A percentile compares a stretch with the other conserved stretches of the same genome.
Evolutionary conservation across 148 eudicot genomes (phyloP).

Genomic region (Rhododendron vialii): DNA sequence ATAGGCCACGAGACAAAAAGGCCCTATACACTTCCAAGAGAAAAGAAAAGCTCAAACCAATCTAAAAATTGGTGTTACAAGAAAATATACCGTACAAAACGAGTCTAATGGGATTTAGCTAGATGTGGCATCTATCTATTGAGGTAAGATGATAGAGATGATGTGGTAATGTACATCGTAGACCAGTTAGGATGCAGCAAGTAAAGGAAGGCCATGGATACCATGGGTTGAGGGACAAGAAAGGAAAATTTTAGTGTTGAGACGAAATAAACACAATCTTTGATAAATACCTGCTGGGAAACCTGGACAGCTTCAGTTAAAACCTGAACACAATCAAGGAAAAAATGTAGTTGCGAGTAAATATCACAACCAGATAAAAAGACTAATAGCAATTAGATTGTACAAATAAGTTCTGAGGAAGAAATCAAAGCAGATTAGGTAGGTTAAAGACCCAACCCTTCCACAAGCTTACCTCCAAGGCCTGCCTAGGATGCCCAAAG

Average conservation of each 20-base stretch:
- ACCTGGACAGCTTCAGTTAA: conserved; percentile 88
- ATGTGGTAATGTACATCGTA: not conserved
- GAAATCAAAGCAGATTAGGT: not conserved
- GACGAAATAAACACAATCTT: not conserved
- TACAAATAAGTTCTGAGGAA: not conserved
- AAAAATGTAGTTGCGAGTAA: not conserved
- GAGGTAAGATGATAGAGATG: not conserved
- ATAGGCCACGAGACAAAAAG: too few relatives aligned
- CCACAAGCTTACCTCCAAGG: conserved; percentile 61
- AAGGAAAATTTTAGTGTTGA: not conserved
- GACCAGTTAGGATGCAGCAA: not conserved
- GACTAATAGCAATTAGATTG: not conserved
- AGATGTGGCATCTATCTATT: not conserved
- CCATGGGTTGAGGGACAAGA: not conserved
- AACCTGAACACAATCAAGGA: conserved; percentile 45
- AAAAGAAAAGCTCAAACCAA: too few relatives aligned
- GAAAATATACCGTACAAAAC: not conserved
- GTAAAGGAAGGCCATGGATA: not conserved
- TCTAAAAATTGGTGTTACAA: not conserved
- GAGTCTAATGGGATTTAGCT: not conserved
- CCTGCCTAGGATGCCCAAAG: conserved; percentile 90
- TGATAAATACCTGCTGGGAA: conserved; percentile 71
- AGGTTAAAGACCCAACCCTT: not conserved
- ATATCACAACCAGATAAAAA: not conserved
- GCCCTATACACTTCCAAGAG: too few relatives aligned